phyloP scores from a whole-genome alignment of 176 grass and related monocot genomes.

The Puccinellia tenuiflora region DNA sequence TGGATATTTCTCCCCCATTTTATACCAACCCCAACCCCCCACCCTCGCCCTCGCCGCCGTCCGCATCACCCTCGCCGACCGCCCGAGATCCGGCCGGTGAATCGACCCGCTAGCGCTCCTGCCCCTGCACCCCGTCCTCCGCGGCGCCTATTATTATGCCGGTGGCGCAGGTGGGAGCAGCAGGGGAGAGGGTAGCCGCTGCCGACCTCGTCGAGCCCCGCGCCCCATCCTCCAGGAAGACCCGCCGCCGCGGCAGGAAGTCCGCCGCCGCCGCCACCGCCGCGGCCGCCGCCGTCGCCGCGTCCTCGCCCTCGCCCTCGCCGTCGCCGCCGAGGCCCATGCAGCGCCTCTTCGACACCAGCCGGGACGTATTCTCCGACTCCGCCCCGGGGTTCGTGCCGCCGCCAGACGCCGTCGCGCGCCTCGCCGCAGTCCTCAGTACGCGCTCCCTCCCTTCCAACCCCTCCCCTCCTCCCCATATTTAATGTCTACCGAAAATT shows the following conservation, averaged over 20 bases:
- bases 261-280: neutral
- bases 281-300: too few species aligned
- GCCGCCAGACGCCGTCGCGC: constrained; percentile 38
- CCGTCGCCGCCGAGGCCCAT: neutral
- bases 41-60: neutral
- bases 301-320: too few species aligned
- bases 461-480: too few species aligned
- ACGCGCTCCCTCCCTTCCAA: too few species aligned
- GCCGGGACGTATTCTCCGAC: constrained; percentile 46
- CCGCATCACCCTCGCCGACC: too few species aligned
- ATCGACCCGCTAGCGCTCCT: too few species aligned
- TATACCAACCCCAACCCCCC: neutral
- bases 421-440: constrained; percentile 51
- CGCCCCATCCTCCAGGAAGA: constrained; percentile 20
- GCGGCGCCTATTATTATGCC: constrained; percentile 17
- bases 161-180: constrained; percentile 9
- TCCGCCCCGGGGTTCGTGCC: constrained; percentile 50
- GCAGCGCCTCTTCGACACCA: constrained; percentile 66
- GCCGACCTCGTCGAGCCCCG: neutral
- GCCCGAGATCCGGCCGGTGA: too few species aligned
- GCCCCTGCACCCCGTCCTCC: too few species aligned
- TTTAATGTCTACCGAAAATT: too few species aligned
- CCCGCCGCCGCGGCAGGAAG: constrained; percentile 34
- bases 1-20: neutral
- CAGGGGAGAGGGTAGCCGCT: too few species aligned